Evolutionary conservation across 2,329 filamentous ascomycete genomes (phyloP).

Genomic region (Alternaria postmessia): DNA sequence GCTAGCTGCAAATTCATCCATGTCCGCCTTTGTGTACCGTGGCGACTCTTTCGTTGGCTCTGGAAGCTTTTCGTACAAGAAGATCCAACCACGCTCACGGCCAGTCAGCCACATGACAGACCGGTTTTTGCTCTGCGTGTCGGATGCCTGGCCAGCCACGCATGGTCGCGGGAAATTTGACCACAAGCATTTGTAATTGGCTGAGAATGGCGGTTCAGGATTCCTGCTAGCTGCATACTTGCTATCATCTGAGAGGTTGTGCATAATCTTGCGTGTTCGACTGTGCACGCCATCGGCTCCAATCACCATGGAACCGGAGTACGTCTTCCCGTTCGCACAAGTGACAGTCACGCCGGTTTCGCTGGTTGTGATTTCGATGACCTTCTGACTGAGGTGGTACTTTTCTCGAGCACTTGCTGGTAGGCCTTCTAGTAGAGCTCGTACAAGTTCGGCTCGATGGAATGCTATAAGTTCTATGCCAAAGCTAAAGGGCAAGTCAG

Average conservation of each 20-base stretch:
- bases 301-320: neutral
- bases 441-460: conserved; percentile 5
- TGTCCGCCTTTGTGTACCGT: conserved; percentile 1
- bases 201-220: conserved; percentile 1
- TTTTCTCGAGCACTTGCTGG: neutral
- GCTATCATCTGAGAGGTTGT: neutral
- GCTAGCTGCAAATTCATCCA: conserved; percentile 1
- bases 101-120: neutral
- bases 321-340: neutral
- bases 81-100: conserved; percentile 3
- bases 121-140: neutral
- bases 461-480: neutral
- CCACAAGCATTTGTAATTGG: conserved; percentile 4
- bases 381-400: neutral
- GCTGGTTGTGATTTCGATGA: neutral
- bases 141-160: neutral
- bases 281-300: conserved; percentile 7
- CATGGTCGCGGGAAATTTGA: neutral
- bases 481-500: neutral
- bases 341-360: neutral
- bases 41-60: neutral
- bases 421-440: neutral
- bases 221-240: neutral
- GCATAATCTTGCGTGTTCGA: conserved; percentile 5
- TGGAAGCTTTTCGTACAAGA: conserved; percentile 3